These are phyloP conservation scores for Chlamydomonas reinhardtii DNA, from an alignment of 163 green algal species.

Conservation along the genomic window DNA sequence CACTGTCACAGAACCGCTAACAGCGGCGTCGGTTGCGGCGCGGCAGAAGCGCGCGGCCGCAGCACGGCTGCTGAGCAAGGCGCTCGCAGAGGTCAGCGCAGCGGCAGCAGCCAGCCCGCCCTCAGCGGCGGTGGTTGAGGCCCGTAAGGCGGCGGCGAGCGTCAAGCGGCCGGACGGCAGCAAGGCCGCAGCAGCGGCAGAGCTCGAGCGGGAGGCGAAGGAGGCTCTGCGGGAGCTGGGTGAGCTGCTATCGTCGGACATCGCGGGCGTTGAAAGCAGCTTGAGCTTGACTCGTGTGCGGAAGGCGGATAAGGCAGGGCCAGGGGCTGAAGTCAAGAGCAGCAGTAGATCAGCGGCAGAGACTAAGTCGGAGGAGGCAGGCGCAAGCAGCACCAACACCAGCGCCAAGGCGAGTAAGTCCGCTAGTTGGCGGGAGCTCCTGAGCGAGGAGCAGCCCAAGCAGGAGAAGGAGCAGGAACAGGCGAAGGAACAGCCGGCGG, in stretches of 20 bases:
- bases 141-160: not conserved
- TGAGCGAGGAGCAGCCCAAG: not conserved
- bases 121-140: not conserved
- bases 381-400: not conserved
- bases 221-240: conserved; percentile 9
- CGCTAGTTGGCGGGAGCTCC: not conserved
- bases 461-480: too few species aligned
- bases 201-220: not conserved
- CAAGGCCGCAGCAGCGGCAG: not conserved
- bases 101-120: conserved; percentile 8
- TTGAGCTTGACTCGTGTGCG: not conserved
- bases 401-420: not conserved
- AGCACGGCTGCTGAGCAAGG: conserved; percentile 14
- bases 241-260: not conserved
- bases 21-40: not conserved
- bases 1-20: conserved; percentile 15
- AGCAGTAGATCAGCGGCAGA: not conserved
- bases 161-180: not conserved
- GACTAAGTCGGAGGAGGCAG: not conserved
- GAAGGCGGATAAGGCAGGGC: not conserved
- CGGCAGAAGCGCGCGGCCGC: conserved; percentile 39
- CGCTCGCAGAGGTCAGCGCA: conserved; percentile 35
- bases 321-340: not conserved
- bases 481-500: too few species aligned
- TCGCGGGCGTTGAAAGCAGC: too few species aligned